Percentiles rank a stretch among this genome's conserved stretches.
Evolutionary conservation across 2,329 filamentous ascomycete species (phyloP).

Genomic region (Cladophialophora yegresii): DNA sequence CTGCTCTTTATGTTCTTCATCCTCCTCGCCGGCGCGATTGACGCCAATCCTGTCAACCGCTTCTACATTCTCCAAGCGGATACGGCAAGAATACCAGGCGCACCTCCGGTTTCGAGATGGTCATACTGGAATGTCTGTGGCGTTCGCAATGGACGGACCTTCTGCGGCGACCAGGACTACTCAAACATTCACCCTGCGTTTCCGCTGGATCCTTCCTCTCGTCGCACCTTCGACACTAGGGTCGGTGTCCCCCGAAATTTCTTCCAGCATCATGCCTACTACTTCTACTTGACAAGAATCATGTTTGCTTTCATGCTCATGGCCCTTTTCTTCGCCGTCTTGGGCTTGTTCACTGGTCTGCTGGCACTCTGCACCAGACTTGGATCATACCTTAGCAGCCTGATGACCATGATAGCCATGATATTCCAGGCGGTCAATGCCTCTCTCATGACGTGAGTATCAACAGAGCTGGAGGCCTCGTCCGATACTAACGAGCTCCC

Average conservation of each 20-base stretch:
- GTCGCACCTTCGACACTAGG: slow-evolving; percentile 61
- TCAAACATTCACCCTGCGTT: slow-evolving; percentile 62
- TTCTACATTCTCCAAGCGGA: slow-evolving; percentile 86
- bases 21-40: slow-evolving; percentile 61
- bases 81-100: slow-evolving; percentile 70
- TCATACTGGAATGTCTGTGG: slow-evolving; percentile 86
- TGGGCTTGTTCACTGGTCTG: slow-evolving; percentile 50
- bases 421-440: slow-evolving; percentile 62
- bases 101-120: slow-evolving; percentile 72
- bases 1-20: slow-evolving; percentile 67
- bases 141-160: slow-evolving; percentile 46
- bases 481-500: slow-evolving; percentile 15
- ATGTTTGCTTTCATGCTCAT: slow-evolving; percentile 91
- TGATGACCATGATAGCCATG: slow-evolving; percentile 56
- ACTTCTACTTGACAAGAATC: slow-evolving; percentile 86
- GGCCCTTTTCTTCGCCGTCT: slow-evolving; percentile 70
- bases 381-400: slow-evolving; percentile 53
- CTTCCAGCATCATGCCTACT: slow-evolving; percentile 63
- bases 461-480: not conserved
- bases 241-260: slow-evolving; percentile 57
- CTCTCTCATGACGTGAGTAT: slow-evolving; percentile 64
- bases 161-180: slow-evolving; percentile 63
- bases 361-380: slow-evolving; percentile 57
- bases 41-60: slow-evolving; percentile 63
- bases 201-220: slow-evolving; percentile 63